Conservation (phyloP, 2,329 filamentous ascomycete species). For the Neofusicoccum cordaticola region DNA sequence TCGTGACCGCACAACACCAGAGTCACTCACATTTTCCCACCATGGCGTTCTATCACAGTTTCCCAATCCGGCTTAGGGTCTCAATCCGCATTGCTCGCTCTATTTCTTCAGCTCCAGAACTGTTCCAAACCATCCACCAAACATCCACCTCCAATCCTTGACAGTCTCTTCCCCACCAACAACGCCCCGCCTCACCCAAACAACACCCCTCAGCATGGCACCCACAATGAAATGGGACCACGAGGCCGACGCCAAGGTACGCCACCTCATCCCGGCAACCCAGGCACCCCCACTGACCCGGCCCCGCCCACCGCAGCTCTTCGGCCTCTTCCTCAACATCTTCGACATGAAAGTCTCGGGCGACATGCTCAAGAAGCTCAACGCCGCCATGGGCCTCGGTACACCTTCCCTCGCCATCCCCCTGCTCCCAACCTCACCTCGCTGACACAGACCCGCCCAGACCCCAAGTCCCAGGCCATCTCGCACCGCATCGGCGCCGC, state of each 20-base stretch:
- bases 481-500: neutral
- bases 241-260: neutral
- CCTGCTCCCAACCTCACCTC: no score
- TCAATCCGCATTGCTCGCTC: neutral
- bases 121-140: neutral
- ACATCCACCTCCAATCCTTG: neutral
- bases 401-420: neutral
- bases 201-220: neutral
- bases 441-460: neutral
- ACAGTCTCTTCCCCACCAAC: neutral
- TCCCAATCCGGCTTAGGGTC: neutral
- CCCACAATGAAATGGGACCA: slow-evolving; percentile 6
- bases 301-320: neutral
- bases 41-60: neutral
- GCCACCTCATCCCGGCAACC: neutral
- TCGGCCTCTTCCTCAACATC: neutral
- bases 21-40: no score
- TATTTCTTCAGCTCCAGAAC: neutral
- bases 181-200: neutral
- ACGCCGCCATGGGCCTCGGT: slow-evolving; percentile 5
- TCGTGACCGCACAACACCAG: no score
- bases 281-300: neutral
- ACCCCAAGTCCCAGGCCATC: neutral
- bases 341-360: neutral
- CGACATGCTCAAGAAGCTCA: neutral